phyloP scores from a whole-genome alignment of 2,329 filamentous ascomycete species.

The Corynespora cassiicola region DNA sequence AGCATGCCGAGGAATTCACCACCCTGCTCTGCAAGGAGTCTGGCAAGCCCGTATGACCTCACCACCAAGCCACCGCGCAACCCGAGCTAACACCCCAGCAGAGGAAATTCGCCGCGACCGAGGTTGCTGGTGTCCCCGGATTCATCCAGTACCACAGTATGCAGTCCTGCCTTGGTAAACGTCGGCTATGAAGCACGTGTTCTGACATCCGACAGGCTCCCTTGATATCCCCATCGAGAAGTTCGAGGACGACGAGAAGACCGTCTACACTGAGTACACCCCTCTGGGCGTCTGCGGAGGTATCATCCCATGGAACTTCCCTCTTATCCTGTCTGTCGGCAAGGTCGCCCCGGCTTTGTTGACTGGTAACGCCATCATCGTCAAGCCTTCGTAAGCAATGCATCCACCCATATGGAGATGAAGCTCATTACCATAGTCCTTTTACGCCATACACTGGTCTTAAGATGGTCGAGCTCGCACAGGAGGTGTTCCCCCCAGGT shows the following conservation, averaged over 20 bases:
- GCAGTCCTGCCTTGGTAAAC: too few species aligned
- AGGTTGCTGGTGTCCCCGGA: conserved; percentile 43
- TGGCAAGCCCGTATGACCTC: conserved; percentile 41
- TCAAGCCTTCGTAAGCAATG: conserved; percentile 57
- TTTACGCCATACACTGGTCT: conserved; percentile 65
- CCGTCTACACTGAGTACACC: conserved; percentile 53
- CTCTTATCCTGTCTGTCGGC: conserved; percentile 57
- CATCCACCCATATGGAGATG: conserved; percentile 32
- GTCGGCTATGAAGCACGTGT: too few species aligned
- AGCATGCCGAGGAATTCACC: conserved; percentile 37
- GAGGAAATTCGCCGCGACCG: conserved; percentile 50
- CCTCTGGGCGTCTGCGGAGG: conserved; percentile 55
- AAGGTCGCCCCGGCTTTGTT: conserved; percentile 66
- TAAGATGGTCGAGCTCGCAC: conserved; percentile 66
- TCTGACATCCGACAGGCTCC: conserved; percentile 22
- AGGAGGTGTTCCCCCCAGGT: conserved; percentile 65
- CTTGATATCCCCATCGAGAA: conserved; percentile 46
- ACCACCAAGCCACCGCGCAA: too few species aligned
- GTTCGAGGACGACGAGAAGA: conserved; percentile 54
- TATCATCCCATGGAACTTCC: conserved; percentile 57
- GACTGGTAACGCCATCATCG: conserved; percentile 62
- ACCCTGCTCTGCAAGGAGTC: conserved; percentile 42
- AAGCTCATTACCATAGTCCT: conserved; percentile 21
- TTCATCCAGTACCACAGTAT: conserved; percentile 48
- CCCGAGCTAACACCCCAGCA: conserved; percentile 21